Percentiles rank a stretch among this genome's conserved stretches.
Conservation (phyloP, 2,329 filamentous ascomycete species). For the Nigrograna mackinnonii region DNA sequence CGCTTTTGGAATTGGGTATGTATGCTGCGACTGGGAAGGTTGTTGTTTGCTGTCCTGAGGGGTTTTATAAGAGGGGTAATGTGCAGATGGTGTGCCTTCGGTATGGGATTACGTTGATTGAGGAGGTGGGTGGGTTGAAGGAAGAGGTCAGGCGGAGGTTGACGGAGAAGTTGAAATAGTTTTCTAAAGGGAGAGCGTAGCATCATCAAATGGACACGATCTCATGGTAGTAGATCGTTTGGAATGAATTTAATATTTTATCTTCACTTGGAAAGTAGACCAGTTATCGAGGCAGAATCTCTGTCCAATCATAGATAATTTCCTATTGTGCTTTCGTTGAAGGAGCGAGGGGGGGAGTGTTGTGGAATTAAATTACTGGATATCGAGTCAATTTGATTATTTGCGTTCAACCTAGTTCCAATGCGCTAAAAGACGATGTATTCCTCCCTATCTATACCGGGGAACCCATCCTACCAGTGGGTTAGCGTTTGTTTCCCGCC, state of each 20-base stretch:
- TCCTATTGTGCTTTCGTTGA: too few species aligned
- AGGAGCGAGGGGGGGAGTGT: too few species aligned
- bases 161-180: slow-evolving; percentile 7
- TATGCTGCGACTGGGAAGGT: slow-evolving; percentile 47
- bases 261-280: too few species aligned
- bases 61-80: slow-evolving; percentile 64
- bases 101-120: slow-evolving; percentile 51
- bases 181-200: too few species aligned
- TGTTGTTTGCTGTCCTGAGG: slow-evolving; percentile 57
- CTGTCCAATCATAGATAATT: too few species aligned
- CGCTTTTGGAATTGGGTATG: slow-evolving; percentile 64
- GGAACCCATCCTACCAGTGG: not conserved
- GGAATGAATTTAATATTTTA: too few species aligned
- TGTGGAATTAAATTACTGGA: too few species aligned
- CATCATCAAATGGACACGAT: too few species aligned
- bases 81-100: slow-evolving; percentile 60
- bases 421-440: not conserved
- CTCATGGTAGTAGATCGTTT: too few species aligned
- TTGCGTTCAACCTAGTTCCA: too few species aligned
- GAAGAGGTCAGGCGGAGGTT: slow-evolving; percentile 30
- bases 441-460: not conserved
- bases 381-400: too few species aligned
- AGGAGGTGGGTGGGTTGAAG: slow-evolving; percentile 46
- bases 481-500: not conserved
- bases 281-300: too few species aligned